Conservation (phyloP, 148 eudicot species). For the Rhododendron kiyosumense region DNA sequence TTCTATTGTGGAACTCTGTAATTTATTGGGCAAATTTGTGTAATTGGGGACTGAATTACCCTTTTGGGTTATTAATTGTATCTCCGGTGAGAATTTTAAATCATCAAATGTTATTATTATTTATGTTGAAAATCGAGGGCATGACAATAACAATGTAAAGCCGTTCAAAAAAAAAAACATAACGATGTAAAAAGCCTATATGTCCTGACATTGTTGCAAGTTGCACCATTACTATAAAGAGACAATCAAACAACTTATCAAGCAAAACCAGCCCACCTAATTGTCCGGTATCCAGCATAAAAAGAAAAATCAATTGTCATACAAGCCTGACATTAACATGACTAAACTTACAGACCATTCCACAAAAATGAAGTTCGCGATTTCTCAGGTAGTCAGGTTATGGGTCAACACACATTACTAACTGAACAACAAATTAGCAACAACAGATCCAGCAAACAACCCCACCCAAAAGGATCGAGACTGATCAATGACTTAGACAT, state of each 20-base stretch:
- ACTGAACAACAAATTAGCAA: neutral
- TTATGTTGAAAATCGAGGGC: too few species aligned
- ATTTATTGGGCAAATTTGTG: too few species aligned
- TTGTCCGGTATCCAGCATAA: neutral
- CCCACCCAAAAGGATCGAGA: neutral
- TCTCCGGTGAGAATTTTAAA: too few species aligned
- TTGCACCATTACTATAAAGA: neutral
- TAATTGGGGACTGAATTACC: too few species aligned
- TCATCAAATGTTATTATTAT: too few species aligned
- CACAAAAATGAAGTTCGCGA: neutral
- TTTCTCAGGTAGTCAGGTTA: neutral
- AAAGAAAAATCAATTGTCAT: neutral
- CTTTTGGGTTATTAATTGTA: too few species aligned
- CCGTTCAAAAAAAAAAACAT: too few species aligned
- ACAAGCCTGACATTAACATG: neutral
- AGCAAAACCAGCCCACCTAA: neutral
- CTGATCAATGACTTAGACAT: neutral
- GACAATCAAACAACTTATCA: neutral
- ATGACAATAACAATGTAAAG: neutral
- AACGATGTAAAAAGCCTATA: neutral
- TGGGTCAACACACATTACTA: neutral
- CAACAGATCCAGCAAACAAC: constrained; percentile 1
- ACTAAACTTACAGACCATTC: neutral
- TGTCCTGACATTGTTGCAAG: neutral
- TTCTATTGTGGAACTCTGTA: too few species aligned